Percentiles rank a stretch among this genome's conserved stretches.
These are phyloP conservation scores for Powellomyces hirtus DNA, from an alignment of 192 early-diverging fungal species.

Conservation along the genomic window DNA sequence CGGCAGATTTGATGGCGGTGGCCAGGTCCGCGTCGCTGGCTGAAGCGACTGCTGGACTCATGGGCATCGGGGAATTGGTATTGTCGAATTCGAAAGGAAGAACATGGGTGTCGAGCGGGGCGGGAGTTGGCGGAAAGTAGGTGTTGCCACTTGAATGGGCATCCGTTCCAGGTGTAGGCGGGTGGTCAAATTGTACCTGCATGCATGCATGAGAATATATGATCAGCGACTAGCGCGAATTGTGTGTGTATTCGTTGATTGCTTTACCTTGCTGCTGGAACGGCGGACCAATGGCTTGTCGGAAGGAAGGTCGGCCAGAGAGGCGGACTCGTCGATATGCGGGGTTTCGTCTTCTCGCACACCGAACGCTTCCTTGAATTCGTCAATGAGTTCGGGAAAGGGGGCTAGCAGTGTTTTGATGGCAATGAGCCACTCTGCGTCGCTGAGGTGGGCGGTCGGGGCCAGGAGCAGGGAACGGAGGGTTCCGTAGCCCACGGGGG, in stretches of 20 bases:
- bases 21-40: neutral
- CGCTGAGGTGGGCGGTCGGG: neutral
- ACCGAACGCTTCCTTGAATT: slow-evolving; percentile 27
- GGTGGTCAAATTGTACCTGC: slow-evolving; percentile 7
- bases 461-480: slow-evolving; percentile 2
- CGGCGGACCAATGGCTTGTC: slow-evolving; percentile 10
- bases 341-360: slow-evolving; percentile 15
- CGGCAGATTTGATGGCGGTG: neutral
- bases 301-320: neutral
- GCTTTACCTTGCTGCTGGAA: slow-evolving; percentile 16
- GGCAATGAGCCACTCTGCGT: slow-evolving; percentile 23
- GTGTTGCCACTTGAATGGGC: neutral
- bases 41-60: neutral
- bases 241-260: too few species aligned
- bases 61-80: neutral
- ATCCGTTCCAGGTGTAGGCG: slow-evolving; percentile 1
- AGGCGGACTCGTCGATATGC: neutral
- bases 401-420: slow-evolving; percentile 12
- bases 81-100: neutral
- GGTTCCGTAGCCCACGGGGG: neutral
- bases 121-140: slow-evolving; percentile 28
- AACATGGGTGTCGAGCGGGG: slow-evolving; percentile 2
- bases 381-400: slow-evolving; percentile 12
- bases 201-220: neutral
- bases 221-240: too few species aligned